Percentiles rank a stretch among this genome's conserved stretches.
phyloP scores from a whole-genome alignment of 2,329 filamentous ascomycete genomes.

The Botryotinia convoluta region DNA sequence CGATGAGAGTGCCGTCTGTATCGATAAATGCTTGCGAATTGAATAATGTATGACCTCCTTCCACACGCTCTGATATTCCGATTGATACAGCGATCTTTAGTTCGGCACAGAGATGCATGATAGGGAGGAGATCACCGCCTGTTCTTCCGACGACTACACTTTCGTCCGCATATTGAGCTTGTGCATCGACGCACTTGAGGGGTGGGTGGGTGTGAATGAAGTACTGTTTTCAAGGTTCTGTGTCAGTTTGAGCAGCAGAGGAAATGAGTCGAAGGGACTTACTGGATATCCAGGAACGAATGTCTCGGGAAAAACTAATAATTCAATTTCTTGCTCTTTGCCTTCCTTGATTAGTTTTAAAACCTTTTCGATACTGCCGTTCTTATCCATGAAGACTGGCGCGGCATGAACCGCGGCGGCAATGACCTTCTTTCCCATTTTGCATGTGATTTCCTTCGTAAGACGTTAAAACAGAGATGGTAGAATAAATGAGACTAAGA shows the following conservation, averaged over 20 bases:
- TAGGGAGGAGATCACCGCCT: background rate
- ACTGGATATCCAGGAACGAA: slow-evolving; percentile 15
- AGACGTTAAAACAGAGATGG: background rate
- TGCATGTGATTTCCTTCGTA: rapidly evolving
- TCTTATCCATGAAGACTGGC: slow-evolving; percentile 5
- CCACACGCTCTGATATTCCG: slow-evolving; percentile 2
- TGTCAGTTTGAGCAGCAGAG: background rate
- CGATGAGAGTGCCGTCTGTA: background rate
- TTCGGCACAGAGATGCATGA: slow-evolving; percentile 1
- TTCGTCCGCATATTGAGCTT: background rate
- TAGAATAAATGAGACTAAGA: background rate
- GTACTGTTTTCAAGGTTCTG: background rate
- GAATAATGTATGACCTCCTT: background rate
- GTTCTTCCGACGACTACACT: background rate
- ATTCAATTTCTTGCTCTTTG: background rate
- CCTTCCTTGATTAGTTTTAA: background rate
- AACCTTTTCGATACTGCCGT: background rate
- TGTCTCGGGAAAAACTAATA: slow-evolving; percentile 4
- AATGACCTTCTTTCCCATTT: background rate
- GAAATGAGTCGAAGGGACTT: no score
- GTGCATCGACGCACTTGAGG: background rate
- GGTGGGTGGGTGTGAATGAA: background rate
- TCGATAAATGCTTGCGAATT: slow-evolving; percentile 9
- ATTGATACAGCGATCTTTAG: background rate
- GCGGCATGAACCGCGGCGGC: slow-evolving; percentile 5